These are phyloP conservation scores for Xylaria castorea DNA, from an alignment of 495 filamentous ascomycete species.

Conservation along the genomic window DNA sequence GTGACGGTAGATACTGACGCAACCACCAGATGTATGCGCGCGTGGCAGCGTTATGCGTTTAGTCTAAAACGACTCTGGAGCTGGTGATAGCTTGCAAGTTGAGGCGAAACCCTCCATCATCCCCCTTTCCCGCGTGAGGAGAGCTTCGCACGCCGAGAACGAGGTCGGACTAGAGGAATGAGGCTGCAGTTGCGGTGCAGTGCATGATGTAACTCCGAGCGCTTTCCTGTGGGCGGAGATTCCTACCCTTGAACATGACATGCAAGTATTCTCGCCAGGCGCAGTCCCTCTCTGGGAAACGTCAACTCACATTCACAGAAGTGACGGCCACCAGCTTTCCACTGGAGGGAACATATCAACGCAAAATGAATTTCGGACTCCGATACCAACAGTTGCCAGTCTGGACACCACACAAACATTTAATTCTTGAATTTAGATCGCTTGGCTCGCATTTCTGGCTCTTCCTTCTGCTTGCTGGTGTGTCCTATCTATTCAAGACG, in stretches of 20 bases:
- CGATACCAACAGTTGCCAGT: neutral
- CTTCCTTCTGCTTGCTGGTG: neutral
- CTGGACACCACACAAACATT: neutral
- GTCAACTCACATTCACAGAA: neutral
- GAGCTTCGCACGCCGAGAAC: neutral
- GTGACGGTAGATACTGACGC: neutral
- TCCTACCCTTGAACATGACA: neutral
- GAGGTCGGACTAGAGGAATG: neutral
- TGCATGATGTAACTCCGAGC: neutral
- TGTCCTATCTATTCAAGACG: neutral
- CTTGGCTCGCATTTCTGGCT: neutral
- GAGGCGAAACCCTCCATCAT: constrained; percentile 1
- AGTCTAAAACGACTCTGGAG: neutral
- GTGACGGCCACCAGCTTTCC: neutral
- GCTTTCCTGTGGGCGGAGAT: neutral
- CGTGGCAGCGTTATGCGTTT: neutral
- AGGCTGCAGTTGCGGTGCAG: constrained; percentile 10
- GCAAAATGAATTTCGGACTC: neutral
- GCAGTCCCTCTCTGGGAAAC: constrained; percentile 2
- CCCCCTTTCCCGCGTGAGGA: neutral
- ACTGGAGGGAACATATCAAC: neutral
- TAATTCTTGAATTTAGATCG: neutral
- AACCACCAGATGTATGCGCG: neutral
- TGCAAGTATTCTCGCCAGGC: neutral
- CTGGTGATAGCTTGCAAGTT: neutral